Percentiles rank a stretch among this genome's conserved stretches.
phyloP scores from a whole-genome alignment of 257 asterid species.

The Forsythia viridissima region DNA sequence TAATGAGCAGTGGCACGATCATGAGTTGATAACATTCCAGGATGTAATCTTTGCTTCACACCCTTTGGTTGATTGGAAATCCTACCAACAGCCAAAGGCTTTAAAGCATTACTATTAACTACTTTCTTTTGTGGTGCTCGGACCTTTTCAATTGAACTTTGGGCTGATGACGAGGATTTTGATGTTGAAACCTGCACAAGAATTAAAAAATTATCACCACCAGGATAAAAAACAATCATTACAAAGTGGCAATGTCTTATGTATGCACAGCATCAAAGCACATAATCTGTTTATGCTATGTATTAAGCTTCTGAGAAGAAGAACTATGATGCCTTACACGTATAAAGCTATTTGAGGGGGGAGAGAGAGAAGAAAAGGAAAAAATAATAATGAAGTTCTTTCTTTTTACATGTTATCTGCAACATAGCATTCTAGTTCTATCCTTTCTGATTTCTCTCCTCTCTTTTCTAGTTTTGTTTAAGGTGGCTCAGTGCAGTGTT shows the following conservation, averaged over 20 bases:
- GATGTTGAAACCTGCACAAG: conserved; percentile 43
- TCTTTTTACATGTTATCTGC: not conserved
- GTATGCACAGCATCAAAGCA: conserved; percentile 8
- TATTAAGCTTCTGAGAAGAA: conserved; percentile 7
- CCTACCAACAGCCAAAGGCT: conserved; percentile 50
- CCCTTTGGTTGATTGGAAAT: conserved; percentile 54
- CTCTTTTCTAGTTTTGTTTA: not conserved
- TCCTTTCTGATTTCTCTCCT: not conserved
- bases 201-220: conserved; percentile 17
- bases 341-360: not conserved
- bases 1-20: conserved; percentile 97
- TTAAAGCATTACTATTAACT: conserved; percentile 51
- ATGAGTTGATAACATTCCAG: conserved; percentile 87
- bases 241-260: not conserved
- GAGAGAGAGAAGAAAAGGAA: not conserved
- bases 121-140: conserved; percentile 63
- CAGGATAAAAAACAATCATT: not conserved
- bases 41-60: conserved; percentile 84
- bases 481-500: not conserved
- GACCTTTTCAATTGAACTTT: conserved; percentile 48
- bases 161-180: conserved; percentile 52
- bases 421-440: not conserved
- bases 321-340: not conserved
- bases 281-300: conserved; percentile 2
- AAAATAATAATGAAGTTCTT: not conserved